A percentile compares a stretch with the other conserved stretches of the same genome.
phyloP scores from a whole-genome alignment of 2,329 filamentous ascomycete genomes.

The Penicillium sp. region DNA sequence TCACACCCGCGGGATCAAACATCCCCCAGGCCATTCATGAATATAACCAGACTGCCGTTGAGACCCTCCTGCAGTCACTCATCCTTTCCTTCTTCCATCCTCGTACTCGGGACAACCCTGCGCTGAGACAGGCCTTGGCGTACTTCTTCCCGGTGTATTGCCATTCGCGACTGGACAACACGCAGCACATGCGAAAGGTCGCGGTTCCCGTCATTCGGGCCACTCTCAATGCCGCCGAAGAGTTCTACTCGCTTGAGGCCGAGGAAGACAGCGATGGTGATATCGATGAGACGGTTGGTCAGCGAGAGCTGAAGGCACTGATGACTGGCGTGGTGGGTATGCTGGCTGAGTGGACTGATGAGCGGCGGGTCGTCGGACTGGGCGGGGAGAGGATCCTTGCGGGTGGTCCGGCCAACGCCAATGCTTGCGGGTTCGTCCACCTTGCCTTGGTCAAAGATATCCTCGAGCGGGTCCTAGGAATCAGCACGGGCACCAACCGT shows the following conservation, averaged over 20 bases:
- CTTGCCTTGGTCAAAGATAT: conserved; percentile 68
- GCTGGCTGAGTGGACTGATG: conserved; percentile 90
- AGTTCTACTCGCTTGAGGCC: conserved; percentile 61
- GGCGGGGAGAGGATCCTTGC: conserved; percentile 41
- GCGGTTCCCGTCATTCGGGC: conserved; percentile 66
- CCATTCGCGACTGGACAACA: conserved; percentile 73
- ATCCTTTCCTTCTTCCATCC: conserved; percentile 85
- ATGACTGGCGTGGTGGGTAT: conserved; percentile 66
- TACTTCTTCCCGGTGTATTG: conserved; percentile 95
- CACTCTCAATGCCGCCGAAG: conserved; percentile 51
- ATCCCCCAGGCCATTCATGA: conserved; percentile 45
- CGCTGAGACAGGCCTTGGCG: conserved; percentile 73
- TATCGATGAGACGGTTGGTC: conserved; percentile 67
- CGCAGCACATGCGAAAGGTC: conserved; percentile 67
- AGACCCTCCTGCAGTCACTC: conserved; percentile 73
- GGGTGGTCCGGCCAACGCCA: conserved; percentile 46
- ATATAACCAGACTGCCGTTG: conserved; percentile 51
- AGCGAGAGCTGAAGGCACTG: conserved; percentile 46
- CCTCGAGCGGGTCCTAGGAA: conserved; percentile 60
- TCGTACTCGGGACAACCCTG: conserved; percentile 67
- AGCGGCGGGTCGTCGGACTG: conserved; percentile 63
- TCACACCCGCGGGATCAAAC: conserved; percentile 44
- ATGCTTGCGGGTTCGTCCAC: conserved; percentile 66
- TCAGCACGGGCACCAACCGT: conserved; percentile 28
- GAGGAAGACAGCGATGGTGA: conserved; percentile 70